Evolutionary conservation across 805 yeast genomes (phyloP), one percentile per base, ranked within the genome.

Genomic region (Grigorovia humatica): DNA sequence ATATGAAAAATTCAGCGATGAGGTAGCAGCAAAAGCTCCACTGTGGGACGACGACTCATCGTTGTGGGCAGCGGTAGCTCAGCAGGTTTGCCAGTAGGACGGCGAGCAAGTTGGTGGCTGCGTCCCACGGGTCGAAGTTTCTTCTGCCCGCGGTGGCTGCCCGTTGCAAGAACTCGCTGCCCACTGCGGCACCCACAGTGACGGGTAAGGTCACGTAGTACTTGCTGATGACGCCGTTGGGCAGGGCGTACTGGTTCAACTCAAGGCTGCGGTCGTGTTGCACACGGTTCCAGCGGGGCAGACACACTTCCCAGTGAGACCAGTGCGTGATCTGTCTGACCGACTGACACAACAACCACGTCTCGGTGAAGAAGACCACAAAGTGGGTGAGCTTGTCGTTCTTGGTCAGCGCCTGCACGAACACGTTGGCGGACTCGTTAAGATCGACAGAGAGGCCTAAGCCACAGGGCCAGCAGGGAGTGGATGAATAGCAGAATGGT

Each of bases 301-400:
- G 12, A 27, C 9, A 13, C 1, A 11, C 44, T n/a, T n/a, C 44
- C 40, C 23, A 47, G 3, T 20, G 38, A 5, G 29, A 41, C 18
- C 9, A 18, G 46, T 8, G 9, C 2, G 17, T n/a, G 11, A 15
- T 32, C 17, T 9, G 15, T 44, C 18, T 38, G 35, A 55, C 78
- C 71, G 1, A 75, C 55, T 62, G 72, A 74, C 54, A 74, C 74
- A 80, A 78, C 47, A 80, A 71, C 29, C 65, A 62, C 0, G 85
- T 76, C 12, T 80, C 70, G 0, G 74, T 52, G 47, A 70, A 59
- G 59, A 81, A 81, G 6, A 73, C 74, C 4, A 57, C 9, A 50
- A 76, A 75, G 60, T 81, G 86, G 1, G 76, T 59, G 12, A 70
- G 35, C 61, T 81, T 81, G 58, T 81, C 86, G 60, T 79, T 75